Evolutionary conservation across 176 grass and related monocot species (phyloP).

Genomic region (Echinochloa phyllopogon): DNA sequence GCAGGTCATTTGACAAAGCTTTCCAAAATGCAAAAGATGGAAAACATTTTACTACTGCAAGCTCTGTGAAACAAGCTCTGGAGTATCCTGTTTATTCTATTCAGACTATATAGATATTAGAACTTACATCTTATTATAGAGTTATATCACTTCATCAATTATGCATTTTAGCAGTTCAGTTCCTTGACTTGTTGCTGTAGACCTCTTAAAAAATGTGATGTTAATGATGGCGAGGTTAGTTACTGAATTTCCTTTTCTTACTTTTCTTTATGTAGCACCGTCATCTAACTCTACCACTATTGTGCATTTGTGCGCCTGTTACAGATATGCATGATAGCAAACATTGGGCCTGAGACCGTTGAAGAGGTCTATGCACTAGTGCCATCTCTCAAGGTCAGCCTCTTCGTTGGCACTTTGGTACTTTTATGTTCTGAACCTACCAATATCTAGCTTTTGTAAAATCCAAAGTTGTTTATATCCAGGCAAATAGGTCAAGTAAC

Average conservation of each 20-base stretch:
- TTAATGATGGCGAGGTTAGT: slow-evolving; percentile 87
- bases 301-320: not conserved
- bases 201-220: slow-evolving; percentile 67
- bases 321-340: slow-evolving; percentile 94
- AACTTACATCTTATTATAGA: slow-evolving; percentile 27
- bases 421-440: slow-evolving; percentile 14
- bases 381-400: slow-evolving; percentile 87
- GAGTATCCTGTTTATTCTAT: slow-evolving; percentile 69
- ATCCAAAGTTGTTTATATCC: slow-evolving; percentile 35
- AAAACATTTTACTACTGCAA: slow-evolving; percentile 55
- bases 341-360: slow-evolving; percentile 74
- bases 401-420: slow-evolving; percentile 33
- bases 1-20: slow-evolving; percentile 87
- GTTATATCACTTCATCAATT: slow-evolving; percentile 18
- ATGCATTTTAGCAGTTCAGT: slow-evolving; percentile 28
- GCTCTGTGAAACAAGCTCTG: slow-evolving; percentile 70
- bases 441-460: slow-evolving; percentile 7
- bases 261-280: slow-evolving; percentile 25
- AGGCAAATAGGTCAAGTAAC: slow-evolving; percentile 63
- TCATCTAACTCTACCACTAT: slow-evolving; percentile 25
- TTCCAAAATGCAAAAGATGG: slow-evolving; percentile 79
- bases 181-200: slow-evolving; percentile 71
- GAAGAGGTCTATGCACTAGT: slow-evolving; percentile 92
- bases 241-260: not conserved
- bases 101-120: not conserved